These are phyloP conservation scores for Papiliotrema nemorosa DNA, from an alignment of 1,284 basidiomycete genomes.

Conservation along the genomic window DNA sequence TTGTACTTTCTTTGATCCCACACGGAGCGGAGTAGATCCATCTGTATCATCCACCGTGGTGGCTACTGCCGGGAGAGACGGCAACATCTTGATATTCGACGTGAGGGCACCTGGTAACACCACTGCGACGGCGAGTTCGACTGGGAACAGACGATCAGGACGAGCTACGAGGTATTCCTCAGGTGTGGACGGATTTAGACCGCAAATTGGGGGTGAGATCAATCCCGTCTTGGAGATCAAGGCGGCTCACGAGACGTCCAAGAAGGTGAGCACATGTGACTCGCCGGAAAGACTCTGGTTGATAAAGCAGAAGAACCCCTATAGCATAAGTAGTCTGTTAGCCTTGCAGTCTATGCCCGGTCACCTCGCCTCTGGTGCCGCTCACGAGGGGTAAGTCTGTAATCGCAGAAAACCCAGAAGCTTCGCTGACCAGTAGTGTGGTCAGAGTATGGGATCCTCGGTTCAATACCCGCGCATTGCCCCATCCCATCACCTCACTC, in stretches of 20 bases:
- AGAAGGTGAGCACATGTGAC: slow-evolving; percentile 3
- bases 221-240: slow-evolving; percentile 33
- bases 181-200: slow-evolving; percentile 29
- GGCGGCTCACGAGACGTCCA: slow-evolving; percentile 24
- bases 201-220: slow-evolving; percentile 17
- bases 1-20: slow-evolving; percentile 36
- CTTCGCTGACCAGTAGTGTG: slow-evolving; percentile 25
- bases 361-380: slow-evolving; percentile 45
- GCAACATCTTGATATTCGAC: slow-evolving; percentile 50
- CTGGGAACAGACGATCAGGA: slow-evolving; percentile 1
- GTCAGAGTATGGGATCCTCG: slow-evolving; percentile 51
- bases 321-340: slow-evolving; percentile 43
- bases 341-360: slow-evolving; percentile 43
- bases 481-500: slow-evolving; percentile 19
- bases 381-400: slow-evolving; percentile 43
- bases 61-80: slow-evolving; percentile 46
- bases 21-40: slow-evolving; percentile 12
- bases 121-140: background rate
- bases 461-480: slow-evolving; percentile 22
- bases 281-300: too few species aligned
- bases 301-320: slow-evolving; percentile 27
- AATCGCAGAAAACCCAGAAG: too few species aligned
- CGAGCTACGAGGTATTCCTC: slow-evolving; percentile 18
- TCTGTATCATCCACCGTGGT: slow-evolving; percentile 27
- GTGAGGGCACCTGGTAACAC: slow-evolving; percentile 16